Conservation (phyloP, 1,284 basidiomycete species). For the Blastosporella zonata region DNA sequence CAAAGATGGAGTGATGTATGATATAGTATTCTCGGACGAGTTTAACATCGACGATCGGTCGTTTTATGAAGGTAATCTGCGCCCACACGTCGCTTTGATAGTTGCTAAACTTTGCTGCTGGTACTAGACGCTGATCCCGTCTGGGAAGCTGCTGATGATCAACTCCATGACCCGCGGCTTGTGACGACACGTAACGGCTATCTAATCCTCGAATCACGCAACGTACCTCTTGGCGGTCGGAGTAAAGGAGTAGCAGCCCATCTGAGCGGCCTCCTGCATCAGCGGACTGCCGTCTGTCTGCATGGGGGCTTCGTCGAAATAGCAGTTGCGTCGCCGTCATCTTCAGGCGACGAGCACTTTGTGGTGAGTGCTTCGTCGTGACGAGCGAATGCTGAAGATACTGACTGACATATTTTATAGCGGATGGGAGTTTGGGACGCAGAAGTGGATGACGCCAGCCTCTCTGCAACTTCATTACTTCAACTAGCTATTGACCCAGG, state of each 20-base stretch:
- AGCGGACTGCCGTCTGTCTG: constrained; percentile 12
- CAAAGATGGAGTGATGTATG: constrained; percentile 15
- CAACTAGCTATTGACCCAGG: constrained; percentile 3
- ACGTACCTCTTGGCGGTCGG: background rate
- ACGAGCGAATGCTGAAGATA: background rate
- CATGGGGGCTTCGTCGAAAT: constrained; percentile 15
- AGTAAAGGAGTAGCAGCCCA: background rate
- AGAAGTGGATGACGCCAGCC: background rate
- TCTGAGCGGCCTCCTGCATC: background rate
- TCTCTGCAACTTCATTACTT: background rate
- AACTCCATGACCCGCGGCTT: constrained; percentile 2
- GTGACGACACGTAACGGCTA: constrained; percentile 14
- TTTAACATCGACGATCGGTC: constrained; percentile 22
- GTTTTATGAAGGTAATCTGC: constrained; percentile 30
- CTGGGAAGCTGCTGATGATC: constrained; percentile 8
- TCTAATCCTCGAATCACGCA: background rate
- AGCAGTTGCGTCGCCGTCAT: constrained; percentile 1
- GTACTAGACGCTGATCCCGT: constrained; percentile 11
- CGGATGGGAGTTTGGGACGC: constrained; percentile 10
- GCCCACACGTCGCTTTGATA: background rate
- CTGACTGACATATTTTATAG: background rate
- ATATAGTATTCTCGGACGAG: constrained; percentile 24
- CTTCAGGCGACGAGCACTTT: background rate
- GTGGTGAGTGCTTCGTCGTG: background rate
- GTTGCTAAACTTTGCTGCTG: background rate